Conservation (phyloP, 768 basidiomycete genomes). For the Pulveroboletus sp. region DNA sequence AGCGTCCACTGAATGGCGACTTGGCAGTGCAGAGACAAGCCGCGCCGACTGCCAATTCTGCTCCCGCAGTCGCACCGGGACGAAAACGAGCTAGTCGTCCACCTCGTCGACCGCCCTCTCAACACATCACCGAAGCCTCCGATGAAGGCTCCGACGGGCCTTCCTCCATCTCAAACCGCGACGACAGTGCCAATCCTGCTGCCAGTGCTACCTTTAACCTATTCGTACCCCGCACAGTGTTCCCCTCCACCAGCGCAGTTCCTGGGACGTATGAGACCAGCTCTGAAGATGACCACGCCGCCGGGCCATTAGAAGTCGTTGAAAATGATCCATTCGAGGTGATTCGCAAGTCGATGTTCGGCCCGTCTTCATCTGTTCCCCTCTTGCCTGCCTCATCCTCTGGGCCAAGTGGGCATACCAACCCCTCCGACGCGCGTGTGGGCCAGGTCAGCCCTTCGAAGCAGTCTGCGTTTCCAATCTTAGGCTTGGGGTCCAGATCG, state of each 20-base stretch:
- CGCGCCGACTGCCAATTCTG: background rate
- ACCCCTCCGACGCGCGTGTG: conserved; percentile 1
- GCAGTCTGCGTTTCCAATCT: background rate
- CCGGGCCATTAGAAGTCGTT: conserved; percentile 18
- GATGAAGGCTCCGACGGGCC: conserved; percentile 16
- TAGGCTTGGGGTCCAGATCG: background rate
- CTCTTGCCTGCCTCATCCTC: background rate
- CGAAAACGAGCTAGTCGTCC: conserved; percentile 3
- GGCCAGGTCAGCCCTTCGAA: background rate
- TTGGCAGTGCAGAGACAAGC: background rate
- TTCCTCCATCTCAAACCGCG: background rate
- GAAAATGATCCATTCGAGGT: conserved; percentile 24
- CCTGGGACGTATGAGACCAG: conserved; percentile 10
- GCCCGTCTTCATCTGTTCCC: background rate
- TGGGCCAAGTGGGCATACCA: background rate
- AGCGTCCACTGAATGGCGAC: background rate
- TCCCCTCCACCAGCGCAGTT: background rate
- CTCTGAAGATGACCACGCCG: conserved; percentile 13
- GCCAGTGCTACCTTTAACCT: background rate
- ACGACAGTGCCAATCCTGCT: background rate
- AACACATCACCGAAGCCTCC: conserved; percentile 21
- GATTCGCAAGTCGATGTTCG: conserved; percentile 11
- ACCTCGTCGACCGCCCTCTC: conserved; percentile 20
- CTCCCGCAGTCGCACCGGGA: background rate
- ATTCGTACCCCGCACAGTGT: background rate